Base-by-base conservation (phyloP, 768 basidiomycete genomes). In the Mycena filopes region DNA sequence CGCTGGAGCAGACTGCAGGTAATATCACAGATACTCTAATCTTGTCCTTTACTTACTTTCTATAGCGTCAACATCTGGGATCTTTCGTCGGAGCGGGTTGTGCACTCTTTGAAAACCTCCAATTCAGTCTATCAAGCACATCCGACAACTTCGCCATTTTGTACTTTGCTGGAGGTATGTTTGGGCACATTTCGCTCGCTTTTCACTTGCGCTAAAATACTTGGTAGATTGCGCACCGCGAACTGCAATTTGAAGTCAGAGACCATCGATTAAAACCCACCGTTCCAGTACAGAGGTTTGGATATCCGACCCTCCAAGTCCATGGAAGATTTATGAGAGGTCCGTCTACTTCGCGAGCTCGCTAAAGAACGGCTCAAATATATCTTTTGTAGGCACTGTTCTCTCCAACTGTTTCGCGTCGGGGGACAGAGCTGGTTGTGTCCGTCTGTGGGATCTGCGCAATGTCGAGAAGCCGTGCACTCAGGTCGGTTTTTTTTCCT, bases 171-270 rank as follows among this genome's bases (percentile, higher is more conserved):
- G 13, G 84, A 86, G 79, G 84, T 84, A 64, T 18, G 31, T 3
- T 15, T 36, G 36, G 10, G 15, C 36, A 11, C 42, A 36, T 50
- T 62, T 10, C 36, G 43, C 11, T n/a, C n/a, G n/a, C n/a, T n/a
- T 15, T 2, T 29, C 29, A 10, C 53, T 13, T 16, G 15, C 57
- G 31, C 51, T 28, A 48, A 42, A 26, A 33, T 61, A 41, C 69
- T 41, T 10, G 23, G 16, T 49, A 86, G 85, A 77, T 86, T 50
- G 79, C 80, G 8, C 83, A 86, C 68, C 75, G 83, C 23, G 86
- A 87, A 66, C 76, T 79, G 29, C 86, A 86, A 63, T 85, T 83
- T 55, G 86, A 87, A 68, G 55, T 85, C n/a, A 83, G 80, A 23
- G 86, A 86, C 65, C 76, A 80, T 64, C 79, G 85, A 20, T 60